Evolutionary conservation across 2,329 filamentous ascomycete species (phyloP), one percentile per base, ranked within the genome.

Genomic region (Westerdykella aurantiaca): DNA sequence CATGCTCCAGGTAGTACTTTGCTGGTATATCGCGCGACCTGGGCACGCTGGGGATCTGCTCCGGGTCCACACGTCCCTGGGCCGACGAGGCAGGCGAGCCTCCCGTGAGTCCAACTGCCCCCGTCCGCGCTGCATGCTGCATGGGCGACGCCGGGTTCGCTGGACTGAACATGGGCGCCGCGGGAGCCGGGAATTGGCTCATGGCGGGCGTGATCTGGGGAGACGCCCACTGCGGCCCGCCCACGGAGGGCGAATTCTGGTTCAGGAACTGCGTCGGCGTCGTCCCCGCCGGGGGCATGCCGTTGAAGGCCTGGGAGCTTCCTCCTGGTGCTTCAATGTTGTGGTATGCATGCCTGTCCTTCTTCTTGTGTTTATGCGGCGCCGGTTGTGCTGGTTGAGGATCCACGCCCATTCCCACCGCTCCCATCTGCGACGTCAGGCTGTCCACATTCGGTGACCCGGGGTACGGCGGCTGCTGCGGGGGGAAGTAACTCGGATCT

Each of bases 271-370:
- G 76, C 22, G 75, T 69, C 7, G 78, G 73, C 9, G 75, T 71
- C 18, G 74, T 74, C 23, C 75, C 79, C 10, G 73, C 71, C 18
- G 78, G 75, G 1, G 82, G 80, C 60, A 83, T 80, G 48, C 81
- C 83, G 62, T 84, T 83, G 70, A 86, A 86, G 10, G 81, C 72
- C 59, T 85, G 81, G 5, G 83, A 81, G 29, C 81, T 81, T 39
- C 82, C 81, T 5, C 75, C 75, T 11, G 83, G 76, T 17, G 86
- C 81, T 52, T 91, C 88, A 42, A 97, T 80, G 33, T 81, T 84
- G 67, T 97, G 91, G 68, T 95, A 86, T 51, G 90, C 91, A 70
- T 97, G 91, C 47, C 88, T 81, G 66, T 96, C 86, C 77, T 95
- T 96, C 81, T 95, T 97, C 76, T 90, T 88, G 68, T 76, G 85